phyloP scores from a whole-genome alignment of 2,329 filamentous ascomycete species.

The Claviceps capensis region DNA sequence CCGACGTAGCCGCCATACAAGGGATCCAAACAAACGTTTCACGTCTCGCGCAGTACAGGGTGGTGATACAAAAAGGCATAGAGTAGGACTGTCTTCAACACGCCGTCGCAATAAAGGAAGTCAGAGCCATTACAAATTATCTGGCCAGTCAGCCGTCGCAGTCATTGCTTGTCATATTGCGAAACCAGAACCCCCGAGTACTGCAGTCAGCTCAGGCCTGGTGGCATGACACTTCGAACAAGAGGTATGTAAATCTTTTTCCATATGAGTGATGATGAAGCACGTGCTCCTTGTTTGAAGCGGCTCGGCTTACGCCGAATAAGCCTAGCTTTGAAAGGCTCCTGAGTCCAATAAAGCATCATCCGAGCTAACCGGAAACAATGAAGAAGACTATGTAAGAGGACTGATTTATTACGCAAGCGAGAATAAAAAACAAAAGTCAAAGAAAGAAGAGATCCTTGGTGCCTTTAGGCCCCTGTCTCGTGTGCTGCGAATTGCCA shows the following conservation, averaged over 20 bases:
- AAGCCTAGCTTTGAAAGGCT: too few relatives aligned
- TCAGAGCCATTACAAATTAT: too few relatives aligned
- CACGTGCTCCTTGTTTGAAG: background rate
- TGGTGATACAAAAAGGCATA: constrained; percentile 1
- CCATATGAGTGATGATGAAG: background rate
- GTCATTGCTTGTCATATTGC: background rate
- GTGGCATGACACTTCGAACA: background rate
- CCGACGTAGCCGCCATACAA: background rate
- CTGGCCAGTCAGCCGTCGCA: too few relatives aligned
- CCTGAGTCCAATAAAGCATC: too few relatives aligned
- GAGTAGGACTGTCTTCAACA: background rate
- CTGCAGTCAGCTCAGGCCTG: background rate
- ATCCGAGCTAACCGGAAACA: too few relatives aligned
- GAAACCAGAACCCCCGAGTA: background rate
- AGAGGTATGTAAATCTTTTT: background rate
- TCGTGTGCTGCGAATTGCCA: too few relatives aligned
- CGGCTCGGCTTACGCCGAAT: too few relatives aligned
- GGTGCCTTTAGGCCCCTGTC: background rate
- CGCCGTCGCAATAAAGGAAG: too few relatives aligned
- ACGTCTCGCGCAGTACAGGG: background rate
- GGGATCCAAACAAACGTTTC: constrained; percentile 2
- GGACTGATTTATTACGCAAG: too few relatives aligned
- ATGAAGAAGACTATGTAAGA: too few relatives aligned
- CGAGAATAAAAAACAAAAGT: background rate
- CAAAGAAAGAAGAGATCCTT: background rate